Evolutionary conservation across 306 rosid species (phyloP).

Genomic region (Malus fusca): DNA sequence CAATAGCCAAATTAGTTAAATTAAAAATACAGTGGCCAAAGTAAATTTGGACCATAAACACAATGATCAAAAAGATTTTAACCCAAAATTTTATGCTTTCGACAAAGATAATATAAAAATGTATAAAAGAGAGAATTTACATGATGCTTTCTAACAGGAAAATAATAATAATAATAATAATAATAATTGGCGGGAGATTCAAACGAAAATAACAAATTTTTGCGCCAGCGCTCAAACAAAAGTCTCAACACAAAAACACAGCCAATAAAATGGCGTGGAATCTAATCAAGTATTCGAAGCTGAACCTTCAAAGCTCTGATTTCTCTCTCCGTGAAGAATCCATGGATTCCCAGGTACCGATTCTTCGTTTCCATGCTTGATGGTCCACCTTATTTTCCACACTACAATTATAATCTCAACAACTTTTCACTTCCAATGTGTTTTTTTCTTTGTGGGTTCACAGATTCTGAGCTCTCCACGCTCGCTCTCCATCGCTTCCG

Average conservation of each 20-base stretch:
- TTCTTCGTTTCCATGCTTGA: neutral
- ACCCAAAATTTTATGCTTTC: no score
- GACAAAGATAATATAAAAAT: no score
- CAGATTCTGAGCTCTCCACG: slow-evolving; percentile 31
- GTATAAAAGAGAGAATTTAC: no score
- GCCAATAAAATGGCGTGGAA: neutral
- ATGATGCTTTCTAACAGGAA: neutral
- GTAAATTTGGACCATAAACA: no score
- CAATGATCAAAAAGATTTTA: no score
- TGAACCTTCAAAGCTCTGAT: neutral
- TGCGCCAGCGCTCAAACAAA: neutral
- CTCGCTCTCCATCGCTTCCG: slow-evolving; percentile 44
- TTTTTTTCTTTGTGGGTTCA: neutral
- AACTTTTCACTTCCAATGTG: neutral
- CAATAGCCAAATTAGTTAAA: no score
- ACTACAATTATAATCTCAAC: neutral
- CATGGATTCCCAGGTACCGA: slow-evolving; percentile 40
- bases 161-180: neutral
- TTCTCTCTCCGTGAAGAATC: neutral
- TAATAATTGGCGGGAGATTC: neutral
- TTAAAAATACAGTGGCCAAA: no score
- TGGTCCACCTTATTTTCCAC: neutral
- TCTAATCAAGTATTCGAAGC: slow-evolving; percentile 26
- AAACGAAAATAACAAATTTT: neutral
- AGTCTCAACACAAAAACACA: neutral